phyloP scores from a whole-genome alignment of 768 basidiomycete species.

The Leucocoprinus leucothites region DNA sequence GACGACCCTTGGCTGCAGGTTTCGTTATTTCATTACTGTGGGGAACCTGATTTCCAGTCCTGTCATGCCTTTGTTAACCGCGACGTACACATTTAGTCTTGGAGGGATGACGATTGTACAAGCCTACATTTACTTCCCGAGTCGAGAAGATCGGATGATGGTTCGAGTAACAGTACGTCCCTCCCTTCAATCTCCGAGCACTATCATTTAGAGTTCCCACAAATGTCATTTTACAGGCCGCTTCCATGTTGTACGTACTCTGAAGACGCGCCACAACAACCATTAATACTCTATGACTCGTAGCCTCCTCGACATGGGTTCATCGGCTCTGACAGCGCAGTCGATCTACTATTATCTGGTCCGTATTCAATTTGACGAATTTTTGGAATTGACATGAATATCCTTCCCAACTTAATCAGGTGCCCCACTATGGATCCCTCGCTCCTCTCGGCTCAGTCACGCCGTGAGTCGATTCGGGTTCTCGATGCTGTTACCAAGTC shows the following conservation, averaged over 20 bases:
- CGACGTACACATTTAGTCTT: conserved; percentile 21
- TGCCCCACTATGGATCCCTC: conserved; percentile 41
- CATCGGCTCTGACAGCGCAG: conserved; percentile 38
- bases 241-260: conserved; percentile 24
- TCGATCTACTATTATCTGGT: conserved; percentile 45
- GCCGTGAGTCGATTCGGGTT: conserved; percentile 26
- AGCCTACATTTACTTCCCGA: conserved; percentile 37
- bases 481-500: background rate
- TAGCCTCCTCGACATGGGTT: conserved; percentile 34
- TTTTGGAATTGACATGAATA: background rate
- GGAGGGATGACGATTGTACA: conserved; percentile 39
- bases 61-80: background rate
- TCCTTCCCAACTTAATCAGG: conserved; percentile 29
- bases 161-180: conserved; percentile 29
- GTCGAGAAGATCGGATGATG: conserved; percentile 21
- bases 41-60: background rate
- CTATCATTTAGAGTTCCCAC: too few relatives aligned
- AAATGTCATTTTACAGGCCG: conserved; percentile 17
- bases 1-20: conserved; percentile 14
- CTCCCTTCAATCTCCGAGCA: too few relatives aligned
- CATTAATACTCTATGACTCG: conserved; percentile 3
- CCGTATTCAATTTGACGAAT: background rate
- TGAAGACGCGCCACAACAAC: too few relatives aligned
- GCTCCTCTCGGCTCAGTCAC: conserved; percentile 35
- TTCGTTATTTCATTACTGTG: conserved; percentile 28